phyloP scores from a whole-genome alignment of 1,284 basidiomycete species.

The Sporisorium exsertum region DNA sequence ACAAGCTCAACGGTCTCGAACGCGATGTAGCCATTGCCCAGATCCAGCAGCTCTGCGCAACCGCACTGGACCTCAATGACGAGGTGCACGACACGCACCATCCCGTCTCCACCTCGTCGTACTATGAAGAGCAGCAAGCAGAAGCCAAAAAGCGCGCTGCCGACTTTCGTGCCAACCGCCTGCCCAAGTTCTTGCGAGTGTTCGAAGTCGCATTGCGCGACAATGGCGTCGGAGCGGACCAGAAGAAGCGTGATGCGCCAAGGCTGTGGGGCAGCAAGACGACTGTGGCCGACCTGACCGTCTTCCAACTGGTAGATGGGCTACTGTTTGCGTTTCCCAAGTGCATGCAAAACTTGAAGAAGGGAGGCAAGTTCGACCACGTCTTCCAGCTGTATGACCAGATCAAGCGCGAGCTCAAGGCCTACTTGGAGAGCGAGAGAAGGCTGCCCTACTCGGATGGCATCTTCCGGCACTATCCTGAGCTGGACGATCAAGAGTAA shows the following conservation, averaged over 20 bases:
- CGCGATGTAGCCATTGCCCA: constrained; percentile 46
- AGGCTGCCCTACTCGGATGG: constrained; percentile 71
- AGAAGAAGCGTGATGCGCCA: constrained; percentile 51
- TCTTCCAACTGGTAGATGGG: constrained; percentile 72
- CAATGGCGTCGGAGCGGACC: constrained; percentile 10
- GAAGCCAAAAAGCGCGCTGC: constrained; percentile 69
- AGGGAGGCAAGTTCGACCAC: constrained; percentile 65
- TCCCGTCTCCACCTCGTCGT: constrained; percentile 37
- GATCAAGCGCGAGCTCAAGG: constrained; percentile 69
- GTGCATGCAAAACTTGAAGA: constrained; percentile 66
- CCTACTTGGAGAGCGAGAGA: constrained; percentile 72
- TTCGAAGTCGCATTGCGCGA: constrained; percentile 70
- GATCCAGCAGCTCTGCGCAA: constrained; percentile 72
- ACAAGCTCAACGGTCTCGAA: constrained; percentile 26
- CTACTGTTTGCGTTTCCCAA: constrained; percentile 73
- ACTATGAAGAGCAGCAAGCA: constrained; percentile 73
- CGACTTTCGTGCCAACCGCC: constrained; percentile 71
- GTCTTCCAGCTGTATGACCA: constrained; percentile 54
- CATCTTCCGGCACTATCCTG: constrained; percentile 72
- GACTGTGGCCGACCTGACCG: constrained; percentile 73
- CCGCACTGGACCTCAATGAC: constrained; percentile 71
- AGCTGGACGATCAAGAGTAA: constrained; percentile 70
- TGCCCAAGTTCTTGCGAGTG: constrained; percentile 72
- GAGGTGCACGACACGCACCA: constrained; percentile 70
- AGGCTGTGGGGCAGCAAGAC: constrained; percentile 71